These are phyloP conservation scores for Colletotrichum godetiae DNA, from an alignment of 2,329 filamentous ascomycete genomes.

Conservation along the genomic window DNA sequence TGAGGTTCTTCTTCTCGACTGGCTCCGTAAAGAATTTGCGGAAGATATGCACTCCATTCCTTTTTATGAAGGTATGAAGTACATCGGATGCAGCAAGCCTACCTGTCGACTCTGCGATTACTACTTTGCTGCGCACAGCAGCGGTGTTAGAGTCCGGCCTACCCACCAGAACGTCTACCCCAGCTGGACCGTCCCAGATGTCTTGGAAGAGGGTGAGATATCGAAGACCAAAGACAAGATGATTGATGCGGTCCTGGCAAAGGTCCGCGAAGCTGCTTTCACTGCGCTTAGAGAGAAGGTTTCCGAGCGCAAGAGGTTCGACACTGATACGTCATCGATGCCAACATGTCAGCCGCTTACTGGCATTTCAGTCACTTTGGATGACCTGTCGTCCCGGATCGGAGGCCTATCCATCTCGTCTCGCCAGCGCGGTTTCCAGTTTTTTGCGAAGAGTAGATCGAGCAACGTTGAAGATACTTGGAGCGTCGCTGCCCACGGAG, in stretches of 20 bases:
- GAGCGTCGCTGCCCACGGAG: not conserved
- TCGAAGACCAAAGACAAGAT: not conserved
- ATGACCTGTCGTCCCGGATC: not conserved
- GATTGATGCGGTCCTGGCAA: constrained; percentile 10
- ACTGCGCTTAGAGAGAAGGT: constrained; percentile 21
- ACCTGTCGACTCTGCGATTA: constrained; percentile 38
- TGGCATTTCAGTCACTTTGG: not conserved
- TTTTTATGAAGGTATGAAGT: constrained; percentile 33
- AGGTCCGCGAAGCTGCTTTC: constrained; percentile 11
- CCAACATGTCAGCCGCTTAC: not conserved
- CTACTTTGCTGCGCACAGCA: constrained; percentile 34
- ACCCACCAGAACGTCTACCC: constrained; percentile 36
- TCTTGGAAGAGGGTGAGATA: not conserved
- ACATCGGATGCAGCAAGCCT: constrained; percentile 40
- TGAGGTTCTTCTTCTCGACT: constrained; percentile 35
- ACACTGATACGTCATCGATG: constrained; percentile 9
- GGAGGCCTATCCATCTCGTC: not conserved
- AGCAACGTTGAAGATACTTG: not conserved
- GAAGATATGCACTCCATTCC: not conserved
- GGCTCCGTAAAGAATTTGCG: not conserved
- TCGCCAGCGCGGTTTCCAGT: no score
- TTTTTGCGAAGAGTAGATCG: not conserved
- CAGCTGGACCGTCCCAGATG: constrained; percentile 35
- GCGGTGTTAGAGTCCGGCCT: constrained; percentile 32
- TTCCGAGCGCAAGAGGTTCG: constrained; percentile 12